Evolutionary conservation across 2,329 filamentous ascomycete genomes (phyloP).

Genomic region (Aspergillus sp.): DNA sequence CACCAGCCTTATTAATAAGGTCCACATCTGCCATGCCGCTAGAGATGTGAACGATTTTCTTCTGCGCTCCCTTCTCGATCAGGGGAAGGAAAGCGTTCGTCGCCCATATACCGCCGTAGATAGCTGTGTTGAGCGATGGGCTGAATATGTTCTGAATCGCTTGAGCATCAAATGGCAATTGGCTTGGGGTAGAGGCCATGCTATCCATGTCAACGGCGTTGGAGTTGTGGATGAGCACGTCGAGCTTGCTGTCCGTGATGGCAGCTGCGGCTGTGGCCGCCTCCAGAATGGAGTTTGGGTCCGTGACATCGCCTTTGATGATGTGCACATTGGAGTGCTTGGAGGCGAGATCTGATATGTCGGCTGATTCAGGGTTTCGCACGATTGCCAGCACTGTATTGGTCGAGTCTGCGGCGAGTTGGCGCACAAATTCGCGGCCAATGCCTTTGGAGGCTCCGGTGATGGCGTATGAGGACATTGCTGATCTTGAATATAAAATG

Average conservation of each 20-base stretch:
- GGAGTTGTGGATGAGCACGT: constrained; percentile 47
- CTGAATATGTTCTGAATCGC: constrained; percentile 22
- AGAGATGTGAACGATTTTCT: constrained; percentile 48
- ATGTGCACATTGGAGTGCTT: constrained; percentile 11
- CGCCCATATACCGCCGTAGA: constrained; percentile 11
- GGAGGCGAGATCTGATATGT: constrained; percentile 10
- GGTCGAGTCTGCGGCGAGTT: constrained; percentile 31
- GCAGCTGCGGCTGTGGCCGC: constrained; percentile 34
- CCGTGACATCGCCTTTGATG: constrained; percentile 32
- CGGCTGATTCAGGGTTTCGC: constrained; percentile 32
- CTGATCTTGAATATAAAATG: too few species aligned
- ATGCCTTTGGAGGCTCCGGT: constrained; percentile 39
- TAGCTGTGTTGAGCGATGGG: constrained; percentile 16
- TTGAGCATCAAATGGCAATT: constrained; percentile 19
- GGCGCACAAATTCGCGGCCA: constrained; percentile 33
- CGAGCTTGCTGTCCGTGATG: constrained; percentile 42
- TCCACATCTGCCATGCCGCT: constrained; percentile 38
- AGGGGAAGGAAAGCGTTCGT: constrained; percentile 47
- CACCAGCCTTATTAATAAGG: constrained; percentile 22
- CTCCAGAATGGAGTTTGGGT: constrained; percentile 36
- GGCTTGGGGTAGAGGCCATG: constrained; percentile 19
- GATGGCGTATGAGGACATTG: constrained; percentile 41
- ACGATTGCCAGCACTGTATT: constrained; percentile 46
- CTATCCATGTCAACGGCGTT: constrained; percentile 27
- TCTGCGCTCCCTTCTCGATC: constrained; percentile 39